phyloP scores from a whole-genome alignment of 305 asterid species.

The Euphrasia arctica region DNA sequence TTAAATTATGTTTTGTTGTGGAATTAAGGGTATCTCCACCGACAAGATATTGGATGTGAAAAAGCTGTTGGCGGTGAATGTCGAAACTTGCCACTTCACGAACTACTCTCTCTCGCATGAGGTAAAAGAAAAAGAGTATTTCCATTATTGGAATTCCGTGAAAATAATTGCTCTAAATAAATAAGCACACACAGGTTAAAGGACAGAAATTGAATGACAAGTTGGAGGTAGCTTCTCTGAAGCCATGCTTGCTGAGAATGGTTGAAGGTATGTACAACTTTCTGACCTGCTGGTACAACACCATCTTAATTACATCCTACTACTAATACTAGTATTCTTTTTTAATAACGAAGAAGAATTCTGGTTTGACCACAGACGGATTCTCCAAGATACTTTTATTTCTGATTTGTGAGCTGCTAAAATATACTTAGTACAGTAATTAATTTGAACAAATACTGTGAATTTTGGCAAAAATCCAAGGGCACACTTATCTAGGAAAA shows the following conservation, averaged over 20 bases:
- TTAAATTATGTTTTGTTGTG: no score
- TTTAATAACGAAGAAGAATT: no score
- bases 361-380: no score
- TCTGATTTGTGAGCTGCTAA: no score
- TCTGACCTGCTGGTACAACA: no score
- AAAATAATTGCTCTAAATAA: background rate
- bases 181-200: constrained; percentile 56
- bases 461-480: no score
- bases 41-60: constrained; percentile 81
- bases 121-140: constrained; percentile 31
- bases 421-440: no score
- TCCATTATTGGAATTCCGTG: background rate
- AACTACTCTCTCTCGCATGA: constrained; percentile 68
- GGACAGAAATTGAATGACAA: constrained; percentile 74
- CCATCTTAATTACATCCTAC: no score
- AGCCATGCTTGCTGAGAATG: constrained; percentile 82
- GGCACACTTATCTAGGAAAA: no score
- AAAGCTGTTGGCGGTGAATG: constrained; percentile 63
- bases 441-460: no score
- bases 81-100: constrained; percentile 76
- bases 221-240: constrained; percentile 67
- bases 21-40: constrained; percentile 85
- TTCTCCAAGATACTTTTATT: no score
- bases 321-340: no score
- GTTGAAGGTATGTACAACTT: constrained; percentile 78